Evolutionary conservation across 2,329 filamentous ascomycete genomes (phyloP).

Genomic region (Sporothrix protearum): DNA sequence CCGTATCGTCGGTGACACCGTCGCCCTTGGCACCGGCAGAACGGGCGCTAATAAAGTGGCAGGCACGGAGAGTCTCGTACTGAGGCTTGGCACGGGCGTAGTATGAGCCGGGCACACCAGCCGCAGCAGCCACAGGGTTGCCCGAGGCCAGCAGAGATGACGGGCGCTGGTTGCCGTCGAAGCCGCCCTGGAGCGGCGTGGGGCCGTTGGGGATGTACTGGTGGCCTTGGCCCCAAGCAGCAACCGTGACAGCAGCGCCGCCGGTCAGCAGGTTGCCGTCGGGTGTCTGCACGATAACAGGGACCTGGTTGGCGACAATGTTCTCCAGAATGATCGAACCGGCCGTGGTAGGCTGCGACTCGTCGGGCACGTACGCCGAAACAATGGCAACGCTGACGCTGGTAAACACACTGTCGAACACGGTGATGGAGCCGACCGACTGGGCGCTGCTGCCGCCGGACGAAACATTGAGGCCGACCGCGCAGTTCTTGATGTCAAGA

Average conservation of each 20-base stretch:
- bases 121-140: not conserved
- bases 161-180: constrained; percentile 48
- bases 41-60: constrained; percentile 54
- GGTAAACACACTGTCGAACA: constrained; percentile 66
- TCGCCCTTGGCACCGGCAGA: constrained; percentile 43
- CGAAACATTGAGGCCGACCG: constrained; percentile 58
- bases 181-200: constrained; percentile 46
- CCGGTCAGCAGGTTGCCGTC: constrained; percentile 50
- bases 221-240: constrained; percentile 66
- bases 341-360: constrained; percentile 43
- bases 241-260: constrained; percentile 45
- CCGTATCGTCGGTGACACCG: constrained; percentile 57
- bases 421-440: constrained; percentile 64
- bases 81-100: constrained; percentile 69
- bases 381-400: constrained; percentile 63
- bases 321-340: constrained; percentile 58
- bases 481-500: constrained; percentile 56
- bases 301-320: constrained; percentile 39
- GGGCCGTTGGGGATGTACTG: constrained; percentile 49
- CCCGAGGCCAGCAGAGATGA: constrained; percentile 45
- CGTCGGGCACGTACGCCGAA: constrained; percentile 51
- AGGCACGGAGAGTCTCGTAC: constrained; percentile 56
- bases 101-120: constrained; percentile 41
- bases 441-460: constrained; percentile 48
- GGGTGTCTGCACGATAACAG: constrained; percentile 40